These are phyloP conservation scores for Ceriops tagal DNA, from an alignment of 345 rosid species.

Conservation along the genomic window DNA sequence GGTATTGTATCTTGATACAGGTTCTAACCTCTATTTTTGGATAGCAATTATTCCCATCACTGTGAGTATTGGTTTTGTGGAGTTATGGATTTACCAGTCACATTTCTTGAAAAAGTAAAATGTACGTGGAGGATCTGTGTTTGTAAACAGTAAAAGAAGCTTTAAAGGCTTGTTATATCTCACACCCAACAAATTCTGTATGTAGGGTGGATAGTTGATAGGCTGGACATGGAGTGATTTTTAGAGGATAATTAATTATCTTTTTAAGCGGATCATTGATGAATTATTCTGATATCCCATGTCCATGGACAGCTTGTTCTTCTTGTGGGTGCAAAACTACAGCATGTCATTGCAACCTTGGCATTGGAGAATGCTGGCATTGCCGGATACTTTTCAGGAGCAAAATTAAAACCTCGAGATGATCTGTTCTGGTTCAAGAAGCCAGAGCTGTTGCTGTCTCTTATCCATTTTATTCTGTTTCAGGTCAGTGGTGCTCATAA, in stretches of 20 bases:
- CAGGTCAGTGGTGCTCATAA: slow-evolving; percentile 47
- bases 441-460: slow-evolving; percentile 67
- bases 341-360: slow-evolving; percentile 89
- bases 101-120: neutral
- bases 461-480: slow-evolving; percentile 88
- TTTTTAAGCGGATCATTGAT: neutral
- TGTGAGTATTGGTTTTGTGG: slow-evolving; percentile 40
- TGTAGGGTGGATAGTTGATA: neutral
- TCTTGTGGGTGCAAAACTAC: slow-evolving; percentile 77
- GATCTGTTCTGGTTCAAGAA: slow-evolving; percentile 96
- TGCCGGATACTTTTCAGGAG: slow-evolving; percentile 42
- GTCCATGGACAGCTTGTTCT: slow-evolving; percentile 58
- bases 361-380: slow-evolving; percentile 67
- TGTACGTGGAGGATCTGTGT: neutral
- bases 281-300: slow-evolving; percentile 10
- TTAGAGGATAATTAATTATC: neutral
- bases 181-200: neutral
- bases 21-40: slow-evolving; percentile 98
- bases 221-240: neutral
- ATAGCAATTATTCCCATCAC: slow-evolving; percentile 82
- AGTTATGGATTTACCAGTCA: slow-evolving; percentile 11
- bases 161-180: neutral
- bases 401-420: slow-evolving; percentile 73
- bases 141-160: neutral
- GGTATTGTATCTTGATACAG: slow-evolving; percentile 35